Base-by-base conservation (phyloP, 2,329 filamentous ascomycete genomes). In the Aspergillus eucalypticola region DNA sequence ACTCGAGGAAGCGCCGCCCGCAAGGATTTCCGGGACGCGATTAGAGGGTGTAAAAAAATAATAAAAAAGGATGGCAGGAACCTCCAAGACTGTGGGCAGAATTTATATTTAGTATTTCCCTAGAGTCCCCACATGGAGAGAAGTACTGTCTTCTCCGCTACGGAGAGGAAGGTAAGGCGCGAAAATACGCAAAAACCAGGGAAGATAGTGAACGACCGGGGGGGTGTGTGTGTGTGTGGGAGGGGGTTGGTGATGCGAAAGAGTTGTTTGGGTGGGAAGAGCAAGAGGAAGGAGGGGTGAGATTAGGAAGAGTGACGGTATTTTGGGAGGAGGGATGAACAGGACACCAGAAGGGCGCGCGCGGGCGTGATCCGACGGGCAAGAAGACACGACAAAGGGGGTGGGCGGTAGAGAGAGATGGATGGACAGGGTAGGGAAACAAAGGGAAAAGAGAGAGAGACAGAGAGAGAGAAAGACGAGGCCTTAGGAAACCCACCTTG, bases 401-500 rank as follows among this genome's bases (percentile, higher is more conserved):
- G 39, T 15, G 5, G 19, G 35, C 27, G 27, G 25, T 41, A 44
- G 39, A 29, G 13, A 39, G 8, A 8, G 25, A 27, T 13, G 46
- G 7, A 21, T 15, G n/a, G 52, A 17, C 21, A 54, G 27, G 23
- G 54, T 49, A 42, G 49, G 35, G 42, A 49, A 38, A 53, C 48
- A 56, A 59, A 55, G 38, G 54, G 52, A 59, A 55, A 29, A 50
- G 52, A 23, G 29, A 48, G 11, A 15, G 39, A 48, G n/a, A 15
- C n/a, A n/a, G 25, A 55, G 38, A 50, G 52, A 23, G 29, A 15
- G 44, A 35, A 49, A 48, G 25, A 15, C 10, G 39, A 32, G 48
- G 58, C 55, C 54, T 64, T 46, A 64, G 62, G 52, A 38, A 42
- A 64, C 60, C 44, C 53, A 64, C 60, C 60, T 60, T 64, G 52